phyloP scores from a whole-genome alignment of 306 rosid genomes.

The Styphnolobium japonicum region DNA sequence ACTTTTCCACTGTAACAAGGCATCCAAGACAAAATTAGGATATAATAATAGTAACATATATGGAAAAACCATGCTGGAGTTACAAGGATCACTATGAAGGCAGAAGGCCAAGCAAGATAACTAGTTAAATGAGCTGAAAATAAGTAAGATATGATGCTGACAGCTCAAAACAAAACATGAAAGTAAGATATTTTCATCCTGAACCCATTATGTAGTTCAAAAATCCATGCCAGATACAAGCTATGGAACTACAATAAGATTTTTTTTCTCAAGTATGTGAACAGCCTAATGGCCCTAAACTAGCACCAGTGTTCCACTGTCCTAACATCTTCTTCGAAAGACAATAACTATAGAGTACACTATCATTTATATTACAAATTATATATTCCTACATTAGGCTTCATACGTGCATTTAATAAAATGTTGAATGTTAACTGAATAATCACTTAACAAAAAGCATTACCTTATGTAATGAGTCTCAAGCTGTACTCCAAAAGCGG shows the following conservation, averaged over 20 bases:
- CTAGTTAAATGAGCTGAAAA: conserved; percentile 11
- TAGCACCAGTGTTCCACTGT: background rate
- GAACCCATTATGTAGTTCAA: background rate
- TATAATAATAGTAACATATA: background rate
- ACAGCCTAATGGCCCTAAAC: conserved; percentile 9
- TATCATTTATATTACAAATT: background rate
- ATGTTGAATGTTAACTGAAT: background rate
- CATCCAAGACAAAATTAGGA: background rate
- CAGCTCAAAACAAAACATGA: background rate
- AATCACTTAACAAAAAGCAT: background rate
- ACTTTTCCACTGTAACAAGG: conserved; percentile 59
- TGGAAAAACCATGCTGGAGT: background rate
- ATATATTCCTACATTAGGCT: background rate
- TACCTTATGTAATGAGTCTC: conserved; percentile 80
- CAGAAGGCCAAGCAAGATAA: conserved; percentile 3
- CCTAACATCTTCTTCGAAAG: background rate
- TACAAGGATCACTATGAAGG: background rate
- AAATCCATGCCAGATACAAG: background rate
- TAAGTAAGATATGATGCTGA: conserved; percentile 15
- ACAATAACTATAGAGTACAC: background rate
- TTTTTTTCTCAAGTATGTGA: conserved; percentile 10
- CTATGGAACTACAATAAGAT: background rate
- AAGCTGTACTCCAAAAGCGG: conserved; percentile 93
- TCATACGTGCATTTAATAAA: background rate
- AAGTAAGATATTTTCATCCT: background rate